Conservation (phyloP, 1,139 yeast genomes). For the Hanseniaspora sp. region DNA sequence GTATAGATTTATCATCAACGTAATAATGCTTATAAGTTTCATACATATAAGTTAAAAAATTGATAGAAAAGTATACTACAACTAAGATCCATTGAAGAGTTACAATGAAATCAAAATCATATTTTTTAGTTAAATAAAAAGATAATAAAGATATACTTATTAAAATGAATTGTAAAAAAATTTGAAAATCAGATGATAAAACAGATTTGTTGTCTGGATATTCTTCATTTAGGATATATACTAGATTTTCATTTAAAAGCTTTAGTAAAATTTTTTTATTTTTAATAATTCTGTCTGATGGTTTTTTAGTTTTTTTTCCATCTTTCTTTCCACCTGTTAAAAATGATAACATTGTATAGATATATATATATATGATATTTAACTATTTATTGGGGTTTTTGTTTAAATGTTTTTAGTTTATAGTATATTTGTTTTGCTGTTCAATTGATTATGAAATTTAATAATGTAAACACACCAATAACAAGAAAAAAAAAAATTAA, state of each 20-base stretch:
- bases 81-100: background rate
- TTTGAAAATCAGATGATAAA: background rate
- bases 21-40: background rate
- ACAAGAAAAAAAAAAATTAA: no score
- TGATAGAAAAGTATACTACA: background rate
- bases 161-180: background rate
- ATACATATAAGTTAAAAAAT: background rate
- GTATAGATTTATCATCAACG: background rate
- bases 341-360: background rate
- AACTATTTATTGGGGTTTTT: no score
- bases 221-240: background rate
- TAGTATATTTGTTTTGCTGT: no score
- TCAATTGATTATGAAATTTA: no score
- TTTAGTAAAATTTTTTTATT: constrained; percentile 1
- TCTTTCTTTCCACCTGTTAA: background rate
- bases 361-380: no score
- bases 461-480: no score
- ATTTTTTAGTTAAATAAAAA: background rate
- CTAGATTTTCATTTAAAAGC: background rate
- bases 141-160: background rate
- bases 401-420: no score
- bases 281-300: background rate
- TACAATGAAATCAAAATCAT: background rate
- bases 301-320: background rate
- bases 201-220: constrained; percentile 1